Percentiles rank a stretch among this genome's conserved stretches.
Conservation (phyloP, 2,329 filamentous ascomycete genomes). For the Curvularia eragrostidis region DNA sequence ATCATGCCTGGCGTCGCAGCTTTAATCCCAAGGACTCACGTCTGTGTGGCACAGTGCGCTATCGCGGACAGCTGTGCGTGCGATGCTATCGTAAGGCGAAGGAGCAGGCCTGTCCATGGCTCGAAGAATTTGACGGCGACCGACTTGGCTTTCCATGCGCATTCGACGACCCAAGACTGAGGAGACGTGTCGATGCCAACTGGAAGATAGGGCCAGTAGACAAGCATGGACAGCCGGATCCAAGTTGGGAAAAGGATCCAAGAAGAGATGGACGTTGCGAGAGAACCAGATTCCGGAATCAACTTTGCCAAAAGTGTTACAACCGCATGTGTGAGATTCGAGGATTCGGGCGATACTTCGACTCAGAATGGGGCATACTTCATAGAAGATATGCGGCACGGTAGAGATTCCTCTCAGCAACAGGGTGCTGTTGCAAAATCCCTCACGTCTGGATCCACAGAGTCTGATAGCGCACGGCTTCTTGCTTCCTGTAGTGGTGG, state of each 20-base stretch:
- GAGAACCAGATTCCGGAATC: slow-evolving; percentile 24
- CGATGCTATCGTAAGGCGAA: slow-evolving; percentile 30
- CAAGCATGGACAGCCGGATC: slow-evolving; percentile 23
- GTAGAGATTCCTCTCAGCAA: background rate
- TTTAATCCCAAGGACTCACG: slow-evolving; percentile 33
- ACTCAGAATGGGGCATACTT: slow-evolving; percentile 29
- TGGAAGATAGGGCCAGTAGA: slow-evolving; percentile 33
- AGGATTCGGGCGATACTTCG: slow-evolving; percentile 33
- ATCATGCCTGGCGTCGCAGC: slow-evolving; percentile 25
- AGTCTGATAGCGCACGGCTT: background rate
- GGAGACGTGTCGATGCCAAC: slow-evolving; percentile 22
- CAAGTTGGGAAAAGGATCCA: slow-evolving; percentile 34
- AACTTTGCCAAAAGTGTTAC: slow-evolving; percentile 34
- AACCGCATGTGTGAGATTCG: slow-evolving; percentile 34
- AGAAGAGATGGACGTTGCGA: slow-evolving; percentile 30
- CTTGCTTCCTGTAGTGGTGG: background rate
- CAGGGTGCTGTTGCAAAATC: too few species aligned
- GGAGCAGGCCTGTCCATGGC: slow-evolving; percentile 29
- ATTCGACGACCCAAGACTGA: slow-evolving; percentile 27
- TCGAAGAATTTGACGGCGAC: slow-evolving; percentile 31
- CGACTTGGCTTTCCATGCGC: slow-evolving; percentile 33
- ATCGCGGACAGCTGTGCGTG: slow-evolving; percentile 32
- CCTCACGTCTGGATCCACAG: background rate
- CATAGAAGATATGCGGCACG: slow-evolving; percentile 18
- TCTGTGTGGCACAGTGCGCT: slow-evolving; percentile 28